Conservation (phyloP, 352 stramenopile genomes). For the Pythium rhizo-oryzae region DNA sequence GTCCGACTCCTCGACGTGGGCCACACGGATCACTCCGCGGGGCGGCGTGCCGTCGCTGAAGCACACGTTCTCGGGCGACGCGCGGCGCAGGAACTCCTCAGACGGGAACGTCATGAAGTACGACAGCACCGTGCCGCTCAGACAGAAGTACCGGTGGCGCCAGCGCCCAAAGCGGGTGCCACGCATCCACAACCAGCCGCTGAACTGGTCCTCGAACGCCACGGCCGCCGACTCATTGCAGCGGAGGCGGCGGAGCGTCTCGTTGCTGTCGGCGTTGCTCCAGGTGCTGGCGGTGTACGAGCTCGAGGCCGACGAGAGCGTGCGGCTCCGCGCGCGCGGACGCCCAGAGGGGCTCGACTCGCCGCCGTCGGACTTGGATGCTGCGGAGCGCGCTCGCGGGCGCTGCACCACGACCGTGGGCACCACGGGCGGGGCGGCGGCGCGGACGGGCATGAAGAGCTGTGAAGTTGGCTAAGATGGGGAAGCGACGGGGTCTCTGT, state of each 20-base stretch:
- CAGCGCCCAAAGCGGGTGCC: slow-evolving; percentile 57
- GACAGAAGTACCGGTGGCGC: slow-evolving; percentile 76
- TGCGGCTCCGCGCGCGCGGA: slow-evolving; percentile 4
- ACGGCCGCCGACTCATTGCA: slow-evolving; percentile 47
- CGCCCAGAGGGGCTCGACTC: not conserved
- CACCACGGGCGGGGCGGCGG: slow-evolving; percentile 9
- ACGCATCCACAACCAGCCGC: slow-evolving; percentile 84
- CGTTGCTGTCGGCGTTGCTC: slow-evolving; percentile 30
- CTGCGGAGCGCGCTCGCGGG: slow-evolving; percentile 21
- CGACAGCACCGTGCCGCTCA: slow-evolving; percentile 66
- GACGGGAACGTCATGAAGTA: slow-evolving; percentile 75
- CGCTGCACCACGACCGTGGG: slow-evolving; percentile 17
- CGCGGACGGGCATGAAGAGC: slow-evolving; percentile 14
- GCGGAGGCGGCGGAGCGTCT: slow-evolving; percentile 39
- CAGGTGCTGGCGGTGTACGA: slow-evolving; percentile 25
- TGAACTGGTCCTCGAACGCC: slow-evolving; percentile 72
- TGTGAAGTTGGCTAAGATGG: not conserved
- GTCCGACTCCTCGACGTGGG: slow-evolving; percentile 68
- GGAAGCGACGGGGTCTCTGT: not conserved
- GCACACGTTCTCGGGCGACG: slow-evolving; percentile 39
- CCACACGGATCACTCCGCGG: slow-evolving; percentile 67
- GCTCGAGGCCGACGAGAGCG: slow-evolving; percentile 29
- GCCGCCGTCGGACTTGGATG: slow-evolving; percentile 18
- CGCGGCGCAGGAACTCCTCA: slow-evolving; percentile 74
- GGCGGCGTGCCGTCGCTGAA: slow-evolving; percentile 60